Conservation (phyloP, 257 asterid genomes). For the Catharanthus roseus region DNA sequence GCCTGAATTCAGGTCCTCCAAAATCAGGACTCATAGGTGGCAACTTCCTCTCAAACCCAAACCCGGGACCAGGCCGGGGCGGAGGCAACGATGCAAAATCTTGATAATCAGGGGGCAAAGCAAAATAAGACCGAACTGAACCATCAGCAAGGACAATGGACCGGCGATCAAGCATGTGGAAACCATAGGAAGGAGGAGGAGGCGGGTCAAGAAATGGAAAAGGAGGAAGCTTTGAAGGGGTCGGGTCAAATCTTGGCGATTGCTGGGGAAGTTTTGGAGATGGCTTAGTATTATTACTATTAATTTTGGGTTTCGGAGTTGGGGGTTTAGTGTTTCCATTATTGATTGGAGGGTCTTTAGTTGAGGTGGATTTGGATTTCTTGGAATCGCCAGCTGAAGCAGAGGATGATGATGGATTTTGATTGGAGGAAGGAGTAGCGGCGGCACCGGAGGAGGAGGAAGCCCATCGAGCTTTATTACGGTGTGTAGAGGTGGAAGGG, state of each 20-base stretch:
- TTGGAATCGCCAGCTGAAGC: conserved; percentile 14
- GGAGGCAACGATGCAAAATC: conserved; percentile 43
- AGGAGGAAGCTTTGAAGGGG: conserved; percentile 28
- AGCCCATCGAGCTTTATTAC: conserved; percentile 50
- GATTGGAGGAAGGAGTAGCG: conserved; percentile 1
- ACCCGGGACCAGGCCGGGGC: conserved; percentile 36
- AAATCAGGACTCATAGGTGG: conserved; percentile 51
- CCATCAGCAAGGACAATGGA: conserved; percentile 72
- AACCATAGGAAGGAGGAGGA: conserved; percentile 84
- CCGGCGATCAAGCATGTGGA: conserved; percentile 92
- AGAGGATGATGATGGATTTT: conserved; percentile 28
- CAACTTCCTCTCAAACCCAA: conserved; percentile 48
- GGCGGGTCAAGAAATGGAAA: conserved; percentile 69
- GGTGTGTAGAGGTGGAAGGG: conserved; percentile 32
- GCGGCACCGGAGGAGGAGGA: conserved; percentile 25
- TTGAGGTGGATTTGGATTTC: conserved; percentile 37
- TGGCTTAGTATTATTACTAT: not conserved
- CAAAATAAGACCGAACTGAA: conserved; percentile 76
- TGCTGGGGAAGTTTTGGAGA: conserved; percentile 15
- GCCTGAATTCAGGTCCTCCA: conserved; percentile 27
- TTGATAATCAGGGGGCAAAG: conserved; percentile 73
- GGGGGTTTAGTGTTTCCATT: conserved; percentile 29
- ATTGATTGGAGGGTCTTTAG: conserved; percentile 7
- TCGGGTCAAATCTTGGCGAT: conserved; percentile 24
- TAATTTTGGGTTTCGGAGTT: conserved; percentile 35